These are phyloP conservation scores for Balansia obtecta DNA, from an alignment of 2,329 filamentous ascomycete genomes.

Conservation along the genomic window DNA sequence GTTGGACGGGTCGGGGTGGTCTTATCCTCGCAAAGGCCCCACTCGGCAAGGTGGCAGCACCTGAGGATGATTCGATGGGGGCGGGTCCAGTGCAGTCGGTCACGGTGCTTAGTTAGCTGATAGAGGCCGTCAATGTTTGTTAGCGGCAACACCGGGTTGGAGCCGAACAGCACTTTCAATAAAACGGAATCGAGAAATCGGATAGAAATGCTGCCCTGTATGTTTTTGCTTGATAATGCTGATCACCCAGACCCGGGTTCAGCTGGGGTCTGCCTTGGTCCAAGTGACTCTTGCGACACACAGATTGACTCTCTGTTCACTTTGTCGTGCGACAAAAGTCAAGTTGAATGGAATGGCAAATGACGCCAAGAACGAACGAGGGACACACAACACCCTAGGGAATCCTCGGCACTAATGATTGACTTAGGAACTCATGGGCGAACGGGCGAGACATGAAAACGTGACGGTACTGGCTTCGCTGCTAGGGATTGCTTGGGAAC, in stretches of 20 bases:
- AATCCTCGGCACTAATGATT: slow-evolving; percentile 4
- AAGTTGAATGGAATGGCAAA: slow-evolving; percentile 2
- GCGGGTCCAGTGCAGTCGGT: not conserved
- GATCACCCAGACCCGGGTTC: not conserved
- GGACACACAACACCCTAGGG: not conserved
- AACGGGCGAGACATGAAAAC: not conserved
- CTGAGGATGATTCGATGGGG: not conserved
- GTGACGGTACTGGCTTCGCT: not conserved
- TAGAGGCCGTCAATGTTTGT: slow-evolving; percentile 2
- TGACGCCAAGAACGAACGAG: not conserved
- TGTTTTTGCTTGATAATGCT: not conserved
- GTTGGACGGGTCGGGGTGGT: slow-evolving; percentile 4
- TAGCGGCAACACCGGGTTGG: not conserved
- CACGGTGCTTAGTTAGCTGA: slow-evolving; percentile 3
- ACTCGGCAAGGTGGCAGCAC: not conserved
- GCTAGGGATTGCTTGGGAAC: not conserved
- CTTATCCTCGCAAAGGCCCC: not conserved
- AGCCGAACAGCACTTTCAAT: not conserved
- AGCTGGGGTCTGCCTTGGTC: not conserved
- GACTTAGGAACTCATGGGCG: slow-evolving; percentile 1
- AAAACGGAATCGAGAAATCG: not conserved
- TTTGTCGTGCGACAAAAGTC: slow-evolving; percentile 6
- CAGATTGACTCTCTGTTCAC: not conserved
- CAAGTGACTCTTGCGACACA: not conserved
- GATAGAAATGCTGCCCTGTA: not conserved